Evolutionary conservation across 2,329 filamentous ascomycete genomes (phyloP).

Genomic region (Paracamarosporium sp.): DNA sequence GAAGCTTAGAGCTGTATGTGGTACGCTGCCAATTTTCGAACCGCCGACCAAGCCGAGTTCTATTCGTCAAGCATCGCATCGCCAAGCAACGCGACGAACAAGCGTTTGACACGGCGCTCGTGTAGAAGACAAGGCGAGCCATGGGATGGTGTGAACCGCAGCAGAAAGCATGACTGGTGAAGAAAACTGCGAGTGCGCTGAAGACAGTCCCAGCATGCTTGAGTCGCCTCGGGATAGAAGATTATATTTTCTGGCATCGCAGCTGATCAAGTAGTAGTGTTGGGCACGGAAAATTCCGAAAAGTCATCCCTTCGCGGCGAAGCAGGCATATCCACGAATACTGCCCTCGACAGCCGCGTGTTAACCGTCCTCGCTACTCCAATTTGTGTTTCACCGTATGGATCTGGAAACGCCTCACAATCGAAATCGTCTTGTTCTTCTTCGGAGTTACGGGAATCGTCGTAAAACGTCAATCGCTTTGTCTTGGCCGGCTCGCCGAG

Average conservation of each 20-base stretch:
- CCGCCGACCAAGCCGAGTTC: no score
- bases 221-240: neutral
- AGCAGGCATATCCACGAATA: constrained; percentile 3
- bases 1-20: no score
- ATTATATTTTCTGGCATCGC: neutral
- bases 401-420: neutral
- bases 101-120: no score
- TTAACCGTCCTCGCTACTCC: constrained; percentile 6
- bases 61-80: neutral
- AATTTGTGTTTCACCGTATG: neutral
- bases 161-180: neutral
- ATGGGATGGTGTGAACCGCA: neutral
- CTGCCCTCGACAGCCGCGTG: neutral
- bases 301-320: neutral
- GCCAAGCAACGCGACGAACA: neutral
- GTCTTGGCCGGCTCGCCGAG: neutral
- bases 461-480: constrained; percentile 7
- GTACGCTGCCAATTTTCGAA: no score
- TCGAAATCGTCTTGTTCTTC: constrained; percentile 2
- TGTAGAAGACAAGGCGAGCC: neutral
- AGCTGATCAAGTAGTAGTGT: neutral
- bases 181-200: neutral
- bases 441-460: constrained; percentile 1
- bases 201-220: neutral
- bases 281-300: neutral